Conservation (phyloP, 1,284 basidiomycete species). For the Irpex sp. region DNA sequence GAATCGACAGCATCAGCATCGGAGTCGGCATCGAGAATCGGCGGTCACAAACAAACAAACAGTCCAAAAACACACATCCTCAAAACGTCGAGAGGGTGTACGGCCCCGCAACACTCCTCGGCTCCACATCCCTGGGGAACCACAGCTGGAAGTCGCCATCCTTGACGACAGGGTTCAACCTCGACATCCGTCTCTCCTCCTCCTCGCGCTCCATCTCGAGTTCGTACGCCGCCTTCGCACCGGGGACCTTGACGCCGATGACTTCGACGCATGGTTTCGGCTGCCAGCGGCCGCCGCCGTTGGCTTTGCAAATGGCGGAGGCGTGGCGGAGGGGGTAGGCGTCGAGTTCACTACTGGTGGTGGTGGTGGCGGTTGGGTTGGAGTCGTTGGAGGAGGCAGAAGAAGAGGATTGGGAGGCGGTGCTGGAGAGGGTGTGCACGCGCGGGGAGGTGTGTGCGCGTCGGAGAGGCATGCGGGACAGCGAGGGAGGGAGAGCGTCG, state of each 20-base stretch:
- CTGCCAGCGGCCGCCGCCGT: slow-evolving; percentile 72
- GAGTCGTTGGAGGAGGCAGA: slow-evolving; percentile 36
- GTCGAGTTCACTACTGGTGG: slow-evolving; percentile 45
- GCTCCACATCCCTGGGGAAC: slow-evolving; percentile 43
- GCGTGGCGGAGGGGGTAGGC: slow-evolving; percentile 66
- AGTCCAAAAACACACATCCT: slow-evolving; percentile 9
- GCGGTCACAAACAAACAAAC: neutral
- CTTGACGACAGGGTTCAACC: slow-evolving; percentile 55
- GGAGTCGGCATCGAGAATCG: neutral
- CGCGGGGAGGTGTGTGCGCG: slow-evolving; percentile 23
- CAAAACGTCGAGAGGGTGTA: slow-evolving; percentile 55
- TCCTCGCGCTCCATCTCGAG: slow-evolving; percentile 64
- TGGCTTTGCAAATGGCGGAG: slow-evolving; percentile 66
- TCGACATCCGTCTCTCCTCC: slow-evolving; percentile 41
- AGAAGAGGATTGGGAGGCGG: slow-evolving; percentile 24
- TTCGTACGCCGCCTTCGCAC: slow-evolving; percentile 61
- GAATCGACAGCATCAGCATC: neutral
- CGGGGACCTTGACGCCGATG: slow-evolving; percentile 53
- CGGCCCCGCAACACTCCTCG: slow-evolving; percentile 29
- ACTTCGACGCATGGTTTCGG: slow-evolving; percentile 45
- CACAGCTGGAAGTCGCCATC: slow-evolving; percentile 68
- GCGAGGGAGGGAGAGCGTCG: slow-evolving; percentile 22
- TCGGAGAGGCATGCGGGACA: slow-evolving; percentile 21
- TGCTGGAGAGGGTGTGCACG: slow-evolving; percentile 24
- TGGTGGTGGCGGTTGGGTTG: slow-evolving; percentile 10